Percentiles rank a stretch among this genome's conserved stretches.
phyloP scores from a whole-genome alignment of 2,329 filamentous ascomycete genomes.

The Aspergillus piperis region DNA sequence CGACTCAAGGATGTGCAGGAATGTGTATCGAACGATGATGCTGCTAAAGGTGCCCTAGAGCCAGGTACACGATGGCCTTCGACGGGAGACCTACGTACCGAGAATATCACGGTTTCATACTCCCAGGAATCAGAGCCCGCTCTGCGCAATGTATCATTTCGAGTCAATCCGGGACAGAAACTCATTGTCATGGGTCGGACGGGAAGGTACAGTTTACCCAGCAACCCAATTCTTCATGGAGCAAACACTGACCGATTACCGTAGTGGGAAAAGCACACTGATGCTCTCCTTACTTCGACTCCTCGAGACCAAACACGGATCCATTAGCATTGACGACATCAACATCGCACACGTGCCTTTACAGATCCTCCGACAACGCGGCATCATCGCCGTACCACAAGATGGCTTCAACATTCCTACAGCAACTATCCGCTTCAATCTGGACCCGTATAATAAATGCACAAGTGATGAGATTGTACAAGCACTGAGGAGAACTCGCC shows the following conservation, averaged over 20 bases:
- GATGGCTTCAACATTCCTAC: neutral
- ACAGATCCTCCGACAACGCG: neutral
- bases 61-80: neutral
- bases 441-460: neutral
- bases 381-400: constrained; percentile 8
- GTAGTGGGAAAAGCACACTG: neutral
- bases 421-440: neutral
- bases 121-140: neutral
- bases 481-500: neutral
- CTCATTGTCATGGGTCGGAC: constrained; percentile 4
- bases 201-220: neutral
- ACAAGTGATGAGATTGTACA: neutral
- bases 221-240: no score
- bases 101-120: neutral
- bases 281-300: neutral
- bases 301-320: neutral
- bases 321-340: neutral
- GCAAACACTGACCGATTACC: no score
- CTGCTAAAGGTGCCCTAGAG: neutral
- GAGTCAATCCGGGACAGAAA: neutral
- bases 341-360: neutral
- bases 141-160: neutral
- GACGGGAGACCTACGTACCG: neutral
- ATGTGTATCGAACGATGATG: neutral
- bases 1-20: neutral